Percentiles rank a stretch among this genome's conserved stretches.
These are phyloP conservation scores for Picochlorum sp. DNA, from an alignment of 139 green algal genomes.

Conservation along the genomic window DNA sequence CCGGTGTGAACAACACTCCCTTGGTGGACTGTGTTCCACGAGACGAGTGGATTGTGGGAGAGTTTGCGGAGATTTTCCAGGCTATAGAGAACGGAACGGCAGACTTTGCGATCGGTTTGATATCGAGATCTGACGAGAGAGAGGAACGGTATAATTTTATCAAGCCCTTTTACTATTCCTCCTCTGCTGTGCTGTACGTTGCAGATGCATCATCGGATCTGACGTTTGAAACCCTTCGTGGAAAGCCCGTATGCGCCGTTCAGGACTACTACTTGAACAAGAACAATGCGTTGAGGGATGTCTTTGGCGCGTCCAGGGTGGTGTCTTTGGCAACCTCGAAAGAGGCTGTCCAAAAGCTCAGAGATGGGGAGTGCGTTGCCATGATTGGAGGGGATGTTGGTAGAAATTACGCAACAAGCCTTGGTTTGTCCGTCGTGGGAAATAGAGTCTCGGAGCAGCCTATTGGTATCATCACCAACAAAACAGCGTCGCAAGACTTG, in stretches of 20 bases:
- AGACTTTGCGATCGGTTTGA: conserved; percentile 6
- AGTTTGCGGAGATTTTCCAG: conserved; percentile 1
- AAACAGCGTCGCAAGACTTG: not conserved
- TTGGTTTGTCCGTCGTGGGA: not conserved
- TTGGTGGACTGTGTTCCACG: not conserved
- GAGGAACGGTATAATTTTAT: not conserved
- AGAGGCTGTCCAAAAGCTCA: conserved; percentile 1
- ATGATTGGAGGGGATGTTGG: not conserved
- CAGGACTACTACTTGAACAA: conserved; percentile 5
- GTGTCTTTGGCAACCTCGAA: conserved; percentile 1
- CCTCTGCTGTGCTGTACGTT: not conserved
- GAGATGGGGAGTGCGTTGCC: not conserved
- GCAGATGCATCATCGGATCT: not conserved
- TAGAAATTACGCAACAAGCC: not conserved
- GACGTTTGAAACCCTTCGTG: conserved; percentile 1
- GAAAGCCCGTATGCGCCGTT: not conserved
- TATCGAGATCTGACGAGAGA: conserved; percentile 1
- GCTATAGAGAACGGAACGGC: conserved; percentile 7
- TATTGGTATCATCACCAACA: not conserved
- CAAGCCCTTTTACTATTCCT: conserved; percentile 5
- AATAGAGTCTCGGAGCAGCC: not conserved
- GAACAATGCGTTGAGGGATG: conserved; percentile 1
- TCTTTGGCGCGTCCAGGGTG: not conserved
- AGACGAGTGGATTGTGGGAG: conserved; percentile 1
- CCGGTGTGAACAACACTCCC: conserved; percentile 3